Conservation (phyloP, 805 yeast species). For the Barnettozyma pratensis region DNA sequence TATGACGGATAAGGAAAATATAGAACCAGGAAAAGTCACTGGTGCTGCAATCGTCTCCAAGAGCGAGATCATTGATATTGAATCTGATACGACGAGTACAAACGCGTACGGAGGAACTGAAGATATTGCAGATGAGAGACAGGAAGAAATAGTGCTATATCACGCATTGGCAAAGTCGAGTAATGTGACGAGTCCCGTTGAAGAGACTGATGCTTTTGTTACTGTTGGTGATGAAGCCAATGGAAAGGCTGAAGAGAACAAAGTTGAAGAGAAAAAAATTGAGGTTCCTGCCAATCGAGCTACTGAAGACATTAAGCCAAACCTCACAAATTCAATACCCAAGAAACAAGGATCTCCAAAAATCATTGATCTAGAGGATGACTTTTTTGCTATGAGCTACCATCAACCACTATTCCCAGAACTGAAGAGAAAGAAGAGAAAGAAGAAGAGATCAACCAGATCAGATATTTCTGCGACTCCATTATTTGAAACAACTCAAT, state of each 20-base stretch:
- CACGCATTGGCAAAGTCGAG: conserved; percentile 23
- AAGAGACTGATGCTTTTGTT: conserved; percentile 1
- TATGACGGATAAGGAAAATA: background rate
- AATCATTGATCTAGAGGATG: conserved; percentile 18
- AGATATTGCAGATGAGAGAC: conserved; percentile 16
- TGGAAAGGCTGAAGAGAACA: too few relatives aligned
- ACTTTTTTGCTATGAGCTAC: conserved; percentile 23
- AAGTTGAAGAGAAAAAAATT: too few relatives aligned
- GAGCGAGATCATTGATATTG: background rate
- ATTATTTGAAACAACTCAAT: background rate
- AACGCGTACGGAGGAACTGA: background rate
- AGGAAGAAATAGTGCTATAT: conserved; percentile 20
- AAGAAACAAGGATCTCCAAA: background rate
- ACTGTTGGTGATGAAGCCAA: background rate
- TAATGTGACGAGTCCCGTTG: conserved; percentile 21
- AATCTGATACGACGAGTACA: background rate
- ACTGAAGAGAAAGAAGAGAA: conserved; percentile 12
- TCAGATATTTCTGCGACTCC: background rate
- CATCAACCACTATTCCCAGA: background rate
- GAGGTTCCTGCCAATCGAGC: too few relatives aligned
- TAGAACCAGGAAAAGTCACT: background rate
- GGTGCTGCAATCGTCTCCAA: background rate
- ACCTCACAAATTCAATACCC: too few relatives aligned
- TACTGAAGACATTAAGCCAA: too few relatives aligned
- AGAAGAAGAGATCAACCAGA: conserved; percentile 15